Evolutionary conservation across 148 eudicot species (phyloP), one percentile per base, ranked within the genome.

Genomic region (Chenopodium suecicum): DNA sequence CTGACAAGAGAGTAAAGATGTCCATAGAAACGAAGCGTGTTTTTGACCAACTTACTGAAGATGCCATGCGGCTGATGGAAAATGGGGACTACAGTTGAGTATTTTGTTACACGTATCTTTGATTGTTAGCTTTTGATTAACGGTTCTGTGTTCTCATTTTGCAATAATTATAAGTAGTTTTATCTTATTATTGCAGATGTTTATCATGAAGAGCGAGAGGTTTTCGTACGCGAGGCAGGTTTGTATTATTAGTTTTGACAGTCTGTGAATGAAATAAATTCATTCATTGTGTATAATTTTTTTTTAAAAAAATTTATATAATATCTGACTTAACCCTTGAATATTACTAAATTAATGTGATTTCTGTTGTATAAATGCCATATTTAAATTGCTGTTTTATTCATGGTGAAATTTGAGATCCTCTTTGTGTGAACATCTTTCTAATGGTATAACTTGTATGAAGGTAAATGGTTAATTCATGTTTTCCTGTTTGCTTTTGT

Each of bases 11-110:
- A 87, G 97, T 89, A 76, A 94, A 92, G 83, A 96, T 96, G 99
- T 87, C 98, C 60, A 79, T 87, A 48, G 97, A 90, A 89, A 87
- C 93, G 76, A 92, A 96, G 87, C 81, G 52, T 80, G 78, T 85
- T 29, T 96, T 96, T 90, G 99, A 96, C 80, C 97, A 96, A 87
- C 93, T 96, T 56, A 96, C 99, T 47, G 99, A 96, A 94, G 97
- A 96, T 89, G 98, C 99, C 52, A 91, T 94, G 98, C 92, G 83
- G 79, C 88, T 96, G 83, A 88, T 96, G 95, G 98, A 96, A 73
- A 90, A 88, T 81, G 99, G 99, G 72, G 99, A 96, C 66, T 94
- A 91, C 89, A 86, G 98, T 95, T 91, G 78, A 85, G 91, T 79
- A 75, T 58, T 74, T 87, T 9, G 48, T 52, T 81, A 7, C 10